phyloP scores from a whole-genome alignment of 768 basidiomycete species.

The Naganishia kalamii region DNA sequence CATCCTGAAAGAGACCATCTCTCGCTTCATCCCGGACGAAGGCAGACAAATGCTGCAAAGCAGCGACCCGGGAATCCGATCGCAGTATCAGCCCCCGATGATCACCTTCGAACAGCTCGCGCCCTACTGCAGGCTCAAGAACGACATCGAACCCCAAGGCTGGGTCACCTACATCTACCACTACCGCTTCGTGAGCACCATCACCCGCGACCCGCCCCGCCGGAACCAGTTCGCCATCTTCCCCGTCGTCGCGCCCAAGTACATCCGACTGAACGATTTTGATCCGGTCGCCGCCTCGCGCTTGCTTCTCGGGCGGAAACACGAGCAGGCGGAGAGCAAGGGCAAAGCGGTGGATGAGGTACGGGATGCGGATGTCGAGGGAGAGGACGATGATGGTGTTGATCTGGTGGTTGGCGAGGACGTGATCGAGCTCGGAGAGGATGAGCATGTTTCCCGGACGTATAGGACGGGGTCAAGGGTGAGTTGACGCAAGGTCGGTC shows the following conservation, averaged over 20 bases:
- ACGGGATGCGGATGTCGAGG: slow-evolving; percentile 4
- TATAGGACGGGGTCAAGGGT: slow-evolving; percentile 16
- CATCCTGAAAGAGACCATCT: slow-evolving; percentile 32
- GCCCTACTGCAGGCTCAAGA: slow-evolving; percentile 25
- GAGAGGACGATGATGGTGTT: slow-evolving; percentile 18
- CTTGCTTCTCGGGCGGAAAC: slow-evolving; percentile 19
- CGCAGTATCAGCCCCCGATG: slow-evolving; percentile 27
- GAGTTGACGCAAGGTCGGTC: not conserved
- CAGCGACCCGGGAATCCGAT: slow-evolving; percentile 26
- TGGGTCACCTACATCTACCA: slow-evolving; percentile 46
- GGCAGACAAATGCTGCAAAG: not conserved
- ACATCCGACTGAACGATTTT: slow-evolving; percentile 37
- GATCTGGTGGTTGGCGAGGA: slow-evolving; percentile 30
- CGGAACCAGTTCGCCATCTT: slow-evolving; percentile 4
- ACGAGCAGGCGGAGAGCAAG: slow-evolving; percentile 8
- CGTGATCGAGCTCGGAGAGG: slow-evolving; percentile 4
- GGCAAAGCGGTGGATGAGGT: slow-evolving; percentile 8
- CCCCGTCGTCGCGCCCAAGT: not conserved
- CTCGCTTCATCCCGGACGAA: slow-evolving; percentile 26
- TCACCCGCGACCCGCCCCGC: not conserved
- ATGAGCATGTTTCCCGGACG: not conserved
- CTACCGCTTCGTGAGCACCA: slow-evolving; percentile 34
- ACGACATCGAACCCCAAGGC: slow-evolving; percentile 26
- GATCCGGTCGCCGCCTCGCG: slow-evolving; percentile 33
- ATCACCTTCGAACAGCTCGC: slow-evolving; percentile 33